Percentiles rank a stretch among this genome's conserved stretches.
Evolutionary conservation across 345 rosid species (phyloP).

Genomic region (Murraya paniculata): DNA sequence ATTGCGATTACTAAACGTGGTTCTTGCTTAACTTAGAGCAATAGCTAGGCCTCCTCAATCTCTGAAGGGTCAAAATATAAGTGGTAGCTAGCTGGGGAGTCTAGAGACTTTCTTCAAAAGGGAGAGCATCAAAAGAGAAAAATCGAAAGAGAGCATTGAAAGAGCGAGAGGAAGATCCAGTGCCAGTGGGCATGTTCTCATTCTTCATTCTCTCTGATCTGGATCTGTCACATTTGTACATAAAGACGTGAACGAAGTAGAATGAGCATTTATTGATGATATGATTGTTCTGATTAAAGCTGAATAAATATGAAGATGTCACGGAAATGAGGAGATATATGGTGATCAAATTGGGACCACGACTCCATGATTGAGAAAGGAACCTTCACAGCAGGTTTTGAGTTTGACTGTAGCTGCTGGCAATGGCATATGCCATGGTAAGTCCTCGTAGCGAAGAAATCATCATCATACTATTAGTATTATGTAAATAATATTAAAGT

Average conservation of each 20-base stretch:
- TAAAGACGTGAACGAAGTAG: no score
- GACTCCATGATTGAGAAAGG: slow-evolving; percentile 24
- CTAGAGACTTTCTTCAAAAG: slow-evolving; percentile 11
- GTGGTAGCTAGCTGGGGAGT: not conserved
- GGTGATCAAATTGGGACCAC: slow-evolving; percentile 31
- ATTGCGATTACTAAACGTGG: not conserved
- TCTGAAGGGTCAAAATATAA: slow-evolving; percentile 19
- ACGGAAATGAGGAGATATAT: not conserved
- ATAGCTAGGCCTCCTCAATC: slow-evolving; percentile 18
- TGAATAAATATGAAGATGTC: not conserved
- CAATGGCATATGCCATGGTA: no score
- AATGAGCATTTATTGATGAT: no score
- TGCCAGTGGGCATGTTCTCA: slow-evolving; percentile 22
- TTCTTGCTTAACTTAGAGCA: not conserved
- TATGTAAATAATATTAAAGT: no score
- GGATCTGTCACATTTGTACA: not conserved
- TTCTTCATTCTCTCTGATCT: not conserved
- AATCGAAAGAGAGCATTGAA: slow-evolving; percentile 3
- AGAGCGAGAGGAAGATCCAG: slow-evolving; percentile 20
- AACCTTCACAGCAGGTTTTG: not conserved
- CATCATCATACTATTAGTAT: no score
- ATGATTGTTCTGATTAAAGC: not conserved
- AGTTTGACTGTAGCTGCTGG: no score
- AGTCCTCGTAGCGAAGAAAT: no score
- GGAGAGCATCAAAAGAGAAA: slow-evolving; percentile 13